Base-by-base conservation (phyloP, 805 yeast genomes). In the Wickerhamiella shivajii region DNA sequence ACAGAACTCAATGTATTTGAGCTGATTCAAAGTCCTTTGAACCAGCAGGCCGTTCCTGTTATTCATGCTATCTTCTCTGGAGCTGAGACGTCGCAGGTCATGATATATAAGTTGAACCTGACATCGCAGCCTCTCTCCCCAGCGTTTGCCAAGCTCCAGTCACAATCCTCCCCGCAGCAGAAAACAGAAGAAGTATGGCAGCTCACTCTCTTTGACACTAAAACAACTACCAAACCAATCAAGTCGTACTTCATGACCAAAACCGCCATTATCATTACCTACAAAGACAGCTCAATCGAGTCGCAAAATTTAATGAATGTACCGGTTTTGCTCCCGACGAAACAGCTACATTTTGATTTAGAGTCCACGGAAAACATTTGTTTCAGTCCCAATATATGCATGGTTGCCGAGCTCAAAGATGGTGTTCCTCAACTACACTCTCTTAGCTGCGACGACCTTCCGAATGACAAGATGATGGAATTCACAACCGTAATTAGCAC, bases 401-500 rank as follows among this genome's bases (percentile, higher is more conserved):
- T 55, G 2, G 47, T 42, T 28, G 53, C 50, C 5, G 43, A 46
- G 27, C 24, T 45, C 6, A 24, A 28, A 4, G 32, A 27, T 20
- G 22, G 32, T 43, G 43, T 32, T 15, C 42, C 41, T 21, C 40
- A 41, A 20, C 35, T 46, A 12, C 29, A 41, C 18, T 33, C 37
- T 33, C 38, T 48, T 38, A 24, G 35, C 14, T 36, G 38, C 15
- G 18, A 27, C 7, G 27, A 22, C 8, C 33, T 18, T 18, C 27
- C 20, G 20, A 14, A 22, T 12, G 43, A 34, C 19, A 25, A 16
- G 18, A 15, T 38, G 17, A 27, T 38, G 2, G 39, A 38, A 14
- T 37, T 46, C 18, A 64, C 78, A 0, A 72, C 70, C 1, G 74
- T 71, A 0, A 53, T 80, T 32, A 80, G 92, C 0, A 61, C 67